Evolutionary conservation across 192 early-diverging fungal genomes (phyloP), one percentile per base, ranked within the genome.

Genomic region (Cladochytrium replicatum): DNA sequence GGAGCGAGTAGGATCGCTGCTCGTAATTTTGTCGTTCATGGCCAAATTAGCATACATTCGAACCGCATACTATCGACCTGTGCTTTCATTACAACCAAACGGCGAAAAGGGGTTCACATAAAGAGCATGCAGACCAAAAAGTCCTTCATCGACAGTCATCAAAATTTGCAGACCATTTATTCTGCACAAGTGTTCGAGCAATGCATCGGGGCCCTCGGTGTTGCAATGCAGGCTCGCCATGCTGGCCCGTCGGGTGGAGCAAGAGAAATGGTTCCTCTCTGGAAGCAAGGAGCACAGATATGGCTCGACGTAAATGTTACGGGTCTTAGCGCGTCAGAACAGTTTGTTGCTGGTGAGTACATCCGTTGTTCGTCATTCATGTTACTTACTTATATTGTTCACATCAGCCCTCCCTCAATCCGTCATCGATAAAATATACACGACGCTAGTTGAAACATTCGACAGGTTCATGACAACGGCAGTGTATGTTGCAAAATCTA

Each of bases 21-120:
- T n/a, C n/a, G n/a, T n/a, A n/a, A n/a, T n/a, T n/a, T n/a, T n/a
- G n/a, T n/a, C n/a, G n/a, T n/a, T n/a, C n/a, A n/a, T n/a, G n/a
- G n/a, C n/a, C n/a, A n/a, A n/a, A n/a, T n/a, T n/a, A n/a, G n/a
- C n/a, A n/a, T n/a, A n/a, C n/a, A n/a, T n/a, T n/a, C n/a, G n/a
- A n/a, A n/a, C n/a, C n/a, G n/a, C n/a, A n/a, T n/a, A n/a, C n/a
- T n/a, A 13, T 37, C 34, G 34, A n/a, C 13, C n/a, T 13, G 34
- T 37, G 34, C 13, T 37, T 17, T 13, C 0, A 27, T n/a, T 39
- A 17, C 17, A 1, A 26, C 3, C 13, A 30, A n/a, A 13, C 88
- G 86, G 0, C 89, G 80, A 51, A 86, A 88, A 68, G 76, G 80
- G 0, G 55, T 91, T 2, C 74, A 78, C 37, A 86, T 85, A 45